A percentile compares a stretch with the other conserved stretches of the same genome.
Conservation (phyloP, 768 basidiomycete genomes). For the Pluteus cervinus region DNA sequence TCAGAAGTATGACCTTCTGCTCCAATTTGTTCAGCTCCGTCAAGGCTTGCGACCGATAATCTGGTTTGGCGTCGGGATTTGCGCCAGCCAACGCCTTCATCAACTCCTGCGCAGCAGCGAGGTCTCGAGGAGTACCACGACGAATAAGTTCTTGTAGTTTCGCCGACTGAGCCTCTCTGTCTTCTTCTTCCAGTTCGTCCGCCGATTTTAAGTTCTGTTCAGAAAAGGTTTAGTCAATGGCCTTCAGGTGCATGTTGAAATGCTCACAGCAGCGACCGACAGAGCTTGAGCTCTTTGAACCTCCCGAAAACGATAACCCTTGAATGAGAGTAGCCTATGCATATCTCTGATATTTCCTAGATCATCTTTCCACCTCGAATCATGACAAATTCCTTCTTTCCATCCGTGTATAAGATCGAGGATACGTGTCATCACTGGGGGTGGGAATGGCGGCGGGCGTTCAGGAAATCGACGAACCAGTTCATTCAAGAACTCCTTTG, state of each 20-base stretch:
- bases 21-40: constrained; percentile 92
- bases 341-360: constrained; percentile 96
- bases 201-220: constrained; percentile 90
- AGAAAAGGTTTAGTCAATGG: not conserved
- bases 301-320: constrained; percentile 80
- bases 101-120: constrained; percentile 92
- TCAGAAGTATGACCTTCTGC: constrained; percentile 90
- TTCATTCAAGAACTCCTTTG: constrained; percentile 98
- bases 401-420: constrained; percentile 89
- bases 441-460: constrained; percentile 91
- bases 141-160: constrained; percentile 99
- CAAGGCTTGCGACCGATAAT: constrained; percentile 86
- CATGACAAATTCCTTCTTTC: constrained; percentile 89
- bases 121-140: constrained; percentile 90
- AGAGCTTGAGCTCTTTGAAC: constrained; percentile 24
- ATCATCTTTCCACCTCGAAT: constrained; percentile 93
- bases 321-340: constrained; percentile 91
- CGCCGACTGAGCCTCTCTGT: constrained; percentile 89
- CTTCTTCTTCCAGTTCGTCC: constrained; percentile 93
- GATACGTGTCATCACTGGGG: constrained; percentile 91
- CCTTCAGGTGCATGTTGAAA: not conserved
- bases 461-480: constrained; percentile 97
- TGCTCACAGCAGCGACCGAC: constrained; percentile 38
- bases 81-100: constrained; percentile 96
- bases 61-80: constrained; percentile 90